Percentiles rank a stretch among this genome's conserved stretches.
These are phyloP conservation scores for Leishmania tarentolae DNA, from an alignment of 208 protist genomes.

Conservation along the genomic window DNA sequence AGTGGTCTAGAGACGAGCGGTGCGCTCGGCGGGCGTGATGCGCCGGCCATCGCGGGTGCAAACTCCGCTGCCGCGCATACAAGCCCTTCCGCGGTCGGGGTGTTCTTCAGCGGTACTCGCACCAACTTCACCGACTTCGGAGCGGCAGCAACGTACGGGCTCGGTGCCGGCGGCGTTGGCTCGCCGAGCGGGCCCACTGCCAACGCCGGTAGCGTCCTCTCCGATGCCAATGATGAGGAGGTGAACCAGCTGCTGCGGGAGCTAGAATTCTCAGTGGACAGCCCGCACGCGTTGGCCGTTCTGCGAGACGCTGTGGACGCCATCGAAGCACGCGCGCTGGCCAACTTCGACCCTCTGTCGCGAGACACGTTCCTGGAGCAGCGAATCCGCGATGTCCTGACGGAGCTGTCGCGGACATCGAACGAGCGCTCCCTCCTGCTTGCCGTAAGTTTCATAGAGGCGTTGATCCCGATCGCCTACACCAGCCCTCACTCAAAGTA, in stretches of 20 bases:
- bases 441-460: conserved; percentile 78
- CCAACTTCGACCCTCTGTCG: conserved; percentile 76
- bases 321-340: conserved; percentile 76
- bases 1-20: conserved; percentile 9
- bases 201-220: conserved; percentile 9
- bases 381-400: conserved; percentile 80
- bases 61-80: conserved; percentile 37
- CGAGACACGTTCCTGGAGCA: conserved; percentile 86
- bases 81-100: conserved; percentile 26
- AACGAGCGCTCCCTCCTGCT: conserved; percentile 59
- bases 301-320: conserved; percentile 75
- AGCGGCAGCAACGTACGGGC: conserved; percentile 29
- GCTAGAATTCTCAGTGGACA: conserved; percentile 71
- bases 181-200: conserved; percentile 24
- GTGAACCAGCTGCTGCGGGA: conserved; percentile 80
- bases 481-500: conserved; percentile 83
- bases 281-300: conserved; percentile 61
- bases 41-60: conserved; percentile 37
- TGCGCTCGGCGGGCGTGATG: conserved; percentile 19
- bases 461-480: conserved; percentile 79
- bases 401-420: conserved; percentile 59
- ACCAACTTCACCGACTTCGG: conserved; percentile 52
- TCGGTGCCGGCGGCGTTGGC: conserved; percentile 22
- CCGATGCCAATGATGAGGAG: conserved; percentile 76
- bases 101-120: conserved; percentile 50